Conservation (phyloP, 2,329 filamentous ascomycete species). For the Pseudogymnoascus sp. region DNA sequence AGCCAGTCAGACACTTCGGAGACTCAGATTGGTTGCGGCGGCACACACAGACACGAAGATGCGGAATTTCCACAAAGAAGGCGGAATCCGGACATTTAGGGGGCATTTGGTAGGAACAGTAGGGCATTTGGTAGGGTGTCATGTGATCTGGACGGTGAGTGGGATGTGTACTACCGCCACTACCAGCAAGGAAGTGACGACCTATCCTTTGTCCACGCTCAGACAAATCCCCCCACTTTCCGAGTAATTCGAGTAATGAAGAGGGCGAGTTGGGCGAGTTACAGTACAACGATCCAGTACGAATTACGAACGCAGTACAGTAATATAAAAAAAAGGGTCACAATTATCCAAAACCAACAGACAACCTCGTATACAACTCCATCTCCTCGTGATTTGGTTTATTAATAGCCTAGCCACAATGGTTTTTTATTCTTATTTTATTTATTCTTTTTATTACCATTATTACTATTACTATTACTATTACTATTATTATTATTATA, state of each 20-base stretch:
- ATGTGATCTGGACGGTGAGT: constrained; percentile 6
- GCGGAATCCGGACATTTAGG: neutral
- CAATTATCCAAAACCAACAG: neutral
- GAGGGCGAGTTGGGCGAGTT: neutral
- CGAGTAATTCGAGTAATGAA: neutral
- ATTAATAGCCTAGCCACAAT: neutral
- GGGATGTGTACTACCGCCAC: neutral
- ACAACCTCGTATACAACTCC: neutral
- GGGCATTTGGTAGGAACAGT: neutral
- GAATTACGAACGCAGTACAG: constrained; percentile 5
- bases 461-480: neutral
- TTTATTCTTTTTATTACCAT: neutral
- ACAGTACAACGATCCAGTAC: neutral
- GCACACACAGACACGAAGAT: neutral
- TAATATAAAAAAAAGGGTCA: constrained; percentile 7
- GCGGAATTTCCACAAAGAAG: neutral
- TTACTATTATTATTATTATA: neutral
- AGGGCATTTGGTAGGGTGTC: neutral
- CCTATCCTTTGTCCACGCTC: constrained; percentile 2
- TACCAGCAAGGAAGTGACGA: neutral
- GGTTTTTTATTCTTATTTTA: neutral
- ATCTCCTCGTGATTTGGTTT: neutral
- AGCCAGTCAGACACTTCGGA: neutral
- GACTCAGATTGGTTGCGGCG: neutral
- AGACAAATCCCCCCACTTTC: neutral